Conservation (phyloP, 495 filamentous ascomycete species). For the Talaromyces ruber region DNA sequence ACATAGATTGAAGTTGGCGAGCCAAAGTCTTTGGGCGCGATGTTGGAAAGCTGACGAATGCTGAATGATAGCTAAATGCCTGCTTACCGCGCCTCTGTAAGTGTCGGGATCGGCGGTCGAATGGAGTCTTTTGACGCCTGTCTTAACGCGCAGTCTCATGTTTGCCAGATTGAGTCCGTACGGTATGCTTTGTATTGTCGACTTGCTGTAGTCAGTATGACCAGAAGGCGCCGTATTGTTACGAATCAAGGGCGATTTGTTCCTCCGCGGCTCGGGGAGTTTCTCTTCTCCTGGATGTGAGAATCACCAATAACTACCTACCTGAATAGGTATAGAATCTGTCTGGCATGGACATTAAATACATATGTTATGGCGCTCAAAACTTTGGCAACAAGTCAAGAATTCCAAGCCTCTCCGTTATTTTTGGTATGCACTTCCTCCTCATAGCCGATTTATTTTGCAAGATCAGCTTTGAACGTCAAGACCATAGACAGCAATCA, state of each 20-base stretch:
- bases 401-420: too few species aligned
- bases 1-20: background rate
- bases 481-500: background rate
- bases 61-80: background rate
- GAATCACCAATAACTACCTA: background rate
- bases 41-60: background rate
- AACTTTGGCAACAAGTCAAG: too few species aligned
- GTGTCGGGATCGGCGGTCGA: background rate
- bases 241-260: background rate
- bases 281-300: background rate
- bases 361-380: background rate
- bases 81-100: background rate
- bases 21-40: background rate
- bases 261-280: background rate
- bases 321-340: background rate
- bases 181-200: background rate
- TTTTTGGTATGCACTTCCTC: too few species aligned
- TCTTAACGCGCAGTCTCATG: background rate
- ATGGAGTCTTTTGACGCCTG: background rate
- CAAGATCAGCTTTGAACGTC: background rate
- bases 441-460: background rate
- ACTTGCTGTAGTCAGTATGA: background rate
- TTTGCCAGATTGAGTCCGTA: background rate
- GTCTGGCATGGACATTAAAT: background rate
- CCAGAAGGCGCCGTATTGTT: background rate